phyloP scores from a whole-genome alignment of 805 yeast genomes.

The Candida rishiriensis region DNA sequence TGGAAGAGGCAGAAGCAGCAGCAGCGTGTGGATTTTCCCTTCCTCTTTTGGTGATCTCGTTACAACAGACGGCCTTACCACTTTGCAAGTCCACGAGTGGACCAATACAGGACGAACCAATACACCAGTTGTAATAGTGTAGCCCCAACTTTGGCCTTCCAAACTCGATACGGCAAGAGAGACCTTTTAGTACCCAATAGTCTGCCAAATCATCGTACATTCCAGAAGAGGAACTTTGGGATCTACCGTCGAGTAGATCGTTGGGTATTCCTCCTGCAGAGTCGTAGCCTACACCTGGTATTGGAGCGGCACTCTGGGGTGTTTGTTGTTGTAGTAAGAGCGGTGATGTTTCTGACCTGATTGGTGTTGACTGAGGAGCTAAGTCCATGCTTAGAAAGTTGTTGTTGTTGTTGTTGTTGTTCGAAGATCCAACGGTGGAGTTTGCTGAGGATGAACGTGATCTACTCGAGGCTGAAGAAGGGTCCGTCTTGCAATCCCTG shows the following conservation, averaged over 20 bases:
- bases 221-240: slow-evolving; percentile 20
- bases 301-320: background rate
- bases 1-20: background rate
- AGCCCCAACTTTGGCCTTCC: slow-evolving; percentile 54
- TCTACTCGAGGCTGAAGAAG: background rate
- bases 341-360: background rate
- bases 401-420: background rate
- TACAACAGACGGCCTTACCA: slow-evolving; percentile 32
- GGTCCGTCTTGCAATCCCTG: slow-evolving; percentile 8
- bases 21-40: slow-evolving; percentile 11
- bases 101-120: slow-evolving; percentile 38
- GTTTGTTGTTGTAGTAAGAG: background rate
- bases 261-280: no score
- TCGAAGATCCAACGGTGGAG: background rate
- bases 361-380: background rate
- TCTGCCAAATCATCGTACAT: slow-evolving; percentile 30
- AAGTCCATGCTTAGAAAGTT: background rate
- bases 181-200: slow-evolving; percentile 29
- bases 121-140: slow-evolving; percentile 55
- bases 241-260: background rate
- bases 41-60: slow-evolving; percentile 20
- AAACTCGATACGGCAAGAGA: slow-evolving; percentile 30
- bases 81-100: slow-evolving; percentile 28
- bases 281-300: slow-evolving; percentile 12
- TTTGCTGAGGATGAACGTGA: background rate